phyloP scores from a whole-genome alignment of 768 basidiomycete species.

The Suillus decipiens region DNA sequence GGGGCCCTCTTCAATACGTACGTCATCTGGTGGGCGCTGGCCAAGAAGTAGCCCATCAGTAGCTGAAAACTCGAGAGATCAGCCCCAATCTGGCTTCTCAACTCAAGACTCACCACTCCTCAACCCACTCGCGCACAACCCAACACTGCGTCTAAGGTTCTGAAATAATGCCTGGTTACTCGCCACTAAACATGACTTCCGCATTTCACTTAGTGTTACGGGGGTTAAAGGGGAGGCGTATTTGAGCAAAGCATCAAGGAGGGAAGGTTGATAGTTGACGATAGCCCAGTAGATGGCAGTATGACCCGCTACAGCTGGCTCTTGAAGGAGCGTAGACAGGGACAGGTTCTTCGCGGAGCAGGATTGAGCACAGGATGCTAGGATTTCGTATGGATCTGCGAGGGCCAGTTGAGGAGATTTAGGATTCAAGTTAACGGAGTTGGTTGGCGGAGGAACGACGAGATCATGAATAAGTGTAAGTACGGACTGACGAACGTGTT shows the following conservation, averaged over 20 bases:
- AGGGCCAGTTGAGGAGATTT: neutral
- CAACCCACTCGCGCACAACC: conserved; percentile 19
- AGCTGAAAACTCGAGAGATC: conserved; percentile 12
- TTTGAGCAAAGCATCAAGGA: conserved; percentile 54
- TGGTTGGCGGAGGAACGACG: conserved; percentile 26
- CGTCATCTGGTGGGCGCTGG: conserved; percentile 49
- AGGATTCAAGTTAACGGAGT: conserved; percentile 9
- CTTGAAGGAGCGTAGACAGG: conserved; percentile 29
- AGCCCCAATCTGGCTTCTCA: neutral
- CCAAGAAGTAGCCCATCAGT: conserved; percentile 49
- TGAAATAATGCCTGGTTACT: conserved; percentile 33
- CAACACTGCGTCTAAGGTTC: conserved; percentile 23
- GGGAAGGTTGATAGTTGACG: conserved; percentile 35
- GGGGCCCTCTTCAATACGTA: conserved; percentile 50
- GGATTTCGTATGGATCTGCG: conserved; percentile 34
- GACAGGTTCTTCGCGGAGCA: conserved; percentile 55
- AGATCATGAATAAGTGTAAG: conserved; percentile 55
- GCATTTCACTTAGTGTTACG: conserved; percentile 58
- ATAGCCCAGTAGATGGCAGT: conserved; percentile 35
- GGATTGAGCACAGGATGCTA: conserved; percentile 61
- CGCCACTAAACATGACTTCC: conserved; percentile 58
- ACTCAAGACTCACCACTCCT: conserved; percentile 22
- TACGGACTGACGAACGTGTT: conserved; percentile 54
- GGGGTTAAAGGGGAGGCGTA: conserved; percentile 45
- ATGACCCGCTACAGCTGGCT: conserved; percentile 23